Evolutionary conservation across 2,329 filamentous ascomycete species (phyloP), one percentile per base, ranked within the genome.

Genomic region (Calycina herbarum): DNA sequence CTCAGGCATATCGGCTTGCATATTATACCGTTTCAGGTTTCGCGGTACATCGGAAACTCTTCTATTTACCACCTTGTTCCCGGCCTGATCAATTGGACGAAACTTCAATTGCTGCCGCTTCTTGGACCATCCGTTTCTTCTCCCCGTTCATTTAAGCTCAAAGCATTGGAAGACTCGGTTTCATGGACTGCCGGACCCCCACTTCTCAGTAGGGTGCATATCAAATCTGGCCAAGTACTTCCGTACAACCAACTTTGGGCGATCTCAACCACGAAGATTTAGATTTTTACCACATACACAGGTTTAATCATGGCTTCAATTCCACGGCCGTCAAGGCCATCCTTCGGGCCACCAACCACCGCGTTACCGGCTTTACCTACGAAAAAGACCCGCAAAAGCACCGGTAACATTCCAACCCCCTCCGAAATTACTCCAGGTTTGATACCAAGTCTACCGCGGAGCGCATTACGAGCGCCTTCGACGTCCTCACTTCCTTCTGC

Each of bases 361-460:
- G 86, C 89, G 33, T 81, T 95, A 29, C 92, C 93, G 56, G 88
- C 91, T 56, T 80, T 96, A 59, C 92, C 93, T 33, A 82, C 91
- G 20, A 78, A 83, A 57, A 95, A 93, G 78, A 87, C 89, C 48
- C 85, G 91, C 68, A 92, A 89, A 76, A 89, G 85, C 77, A 88
- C 81, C 64, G 84, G 79, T 63, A 80, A 74, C 66, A 79, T 82
- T 60, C 77, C 78, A 90, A 89, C 77, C 88, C 84, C 77, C 86
- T 80, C 65, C 83, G 78, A 65, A 79, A 74, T 67, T 78, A 54
- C 45, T n/a, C 29, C 61, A 17, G 58, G 45, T 11, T 7, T 59
- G 27, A 27, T 82, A 59, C 78, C 79, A 69, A 68, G 64, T 45
- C 62, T 84, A 15, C 82, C 86, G 8, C 88, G 83, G 75, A 84